Evolutionary conservation across 2,329 filamentous ascomycete species (phyloP).

Genomic region (Colletotrichum sojae): DNA sequence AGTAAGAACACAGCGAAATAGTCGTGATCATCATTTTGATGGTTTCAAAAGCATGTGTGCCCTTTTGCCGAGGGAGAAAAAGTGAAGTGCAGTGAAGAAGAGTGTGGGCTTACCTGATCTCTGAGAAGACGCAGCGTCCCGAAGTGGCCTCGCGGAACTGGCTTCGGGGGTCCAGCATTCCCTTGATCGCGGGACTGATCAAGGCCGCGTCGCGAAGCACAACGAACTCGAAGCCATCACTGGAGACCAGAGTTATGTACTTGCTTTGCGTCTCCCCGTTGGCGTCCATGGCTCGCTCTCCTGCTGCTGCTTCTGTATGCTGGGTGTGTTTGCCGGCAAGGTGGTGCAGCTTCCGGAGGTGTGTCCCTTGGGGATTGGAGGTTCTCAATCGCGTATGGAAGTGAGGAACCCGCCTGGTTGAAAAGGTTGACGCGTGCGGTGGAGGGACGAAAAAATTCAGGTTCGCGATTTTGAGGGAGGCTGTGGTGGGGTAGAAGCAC

Average conservation of each 20-base stretch:
- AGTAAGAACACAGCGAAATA: conserved; percentile 60
- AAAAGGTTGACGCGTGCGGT: conserved; percentile 19
- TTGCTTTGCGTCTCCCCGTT: conserved; percentile 60
- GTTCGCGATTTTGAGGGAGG: conserved; percentile 37
- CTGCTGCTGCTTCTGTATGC: neutral
- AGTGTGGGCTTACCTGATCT: conserved; percentile 75
- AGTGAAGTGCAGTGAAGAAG: conserved; percentile 5
- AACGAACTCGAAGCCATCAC: conserved; percentile 83
- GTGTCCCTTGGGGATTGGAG: too few relatives aligned
- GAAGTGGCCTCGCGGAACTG: conserved; percentile 76
- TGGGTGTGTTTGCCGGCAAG: neutral
- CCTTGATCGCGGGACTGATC: conserved; percentile 79
- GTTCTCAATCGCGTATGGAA: conserved; percentile 16
- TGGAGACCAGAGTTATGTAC: conserved; percentile 83
- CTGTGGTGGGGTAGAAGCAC: conserved; percentile 33
- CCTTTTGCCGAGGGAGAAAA: conserved; percentile 36
- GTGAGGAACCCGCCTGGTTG: neutral
- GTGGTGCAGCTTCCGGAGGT: neutral
- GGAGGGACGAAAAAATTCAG: conserved; percentile 29
- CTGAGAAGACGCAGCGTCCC: conserved; percentile 77
- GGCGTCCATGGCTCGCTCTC: conserved; percentile 15
- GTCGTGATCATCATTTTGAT: conserved; percentile 37
- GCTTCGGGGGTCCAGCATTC: conserved; percentile 80
- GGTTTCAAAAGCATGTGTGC: conserved; percentile 4
- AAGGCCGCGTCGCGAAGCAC: conserved; percentile 79